Conservation (phyloP, 2,329 filamentous ascomycete genomes). For the Magnaporthales sp. region DNA sequence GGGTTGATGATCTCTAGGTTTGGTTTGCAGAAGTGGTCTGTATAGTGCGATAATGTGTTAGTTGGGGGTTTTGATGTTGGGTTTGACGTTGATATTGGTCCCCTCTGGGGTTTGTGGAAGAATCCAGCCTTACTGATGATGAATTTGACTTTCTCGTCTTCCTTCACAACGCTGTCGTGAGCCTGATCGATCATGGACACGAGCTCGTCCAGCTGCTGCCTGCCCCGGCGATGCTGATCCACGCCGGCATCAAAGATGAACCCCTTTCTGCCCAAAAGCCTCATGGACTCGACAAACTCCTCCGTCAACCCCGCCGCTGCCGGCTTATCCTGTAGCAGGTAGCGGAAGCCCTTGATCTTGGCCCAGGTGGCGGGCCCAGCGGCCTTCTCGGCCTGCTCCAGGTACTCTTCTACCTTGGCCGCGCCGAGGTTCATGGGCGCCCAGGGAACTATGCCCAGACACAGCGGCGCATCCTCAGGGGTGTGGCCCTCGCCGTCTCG, state of each 20-base stretch:
- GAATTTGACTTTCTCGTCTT: constrained; percentile 54
- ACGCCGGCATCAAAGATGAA: constrained; percentile 77
- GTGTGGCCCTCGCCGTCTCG: constrained; percentile 49
- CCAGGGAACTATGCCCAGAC: constrained; percentile 72
- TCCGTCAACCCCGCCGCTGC: constrained; percentile 53
- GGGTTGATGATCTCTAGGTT: constrained; percentile 58
- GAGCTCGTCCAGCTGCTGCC: constrained; percentile 63
- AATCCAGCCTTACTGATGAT: constrained; percentile 54
- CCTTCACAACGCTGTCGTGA: constrained; percentile 50
- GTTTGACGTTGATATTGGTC: not conserved
- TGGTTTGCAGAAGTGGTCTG: constrained; percentile 88
- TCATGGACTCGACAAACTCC: constrained; percentile 57
- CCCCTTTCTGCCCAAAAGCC: constrained; percentile 53
- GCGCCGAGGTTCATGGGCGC: constrained; percentile 67
- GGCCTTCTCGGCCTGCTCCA: constrained; percentile 48
- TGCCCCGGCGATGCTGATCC: constrained; percentile 68
- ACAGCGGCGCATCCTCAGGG: constrained; percentile 39
- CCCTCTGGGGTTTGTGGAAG: not conserved
- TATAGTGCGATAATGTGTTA: not conserved
- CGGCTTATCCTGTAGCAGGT: constrained; percentile 72
- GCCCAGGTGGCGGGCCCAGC: constrained; percentile 57
- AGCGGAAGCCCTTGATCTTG: constrained; percentile 71
- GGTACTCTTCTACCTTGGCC: constrained; percentile 53
- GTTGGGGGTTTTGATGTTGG: not conserved
- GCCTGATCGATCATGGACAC: constrained; percentile 61